phyloP scores from a whole-genome alignment of 257 asterid genomes.

The Penstemon newberryi region DNA sequence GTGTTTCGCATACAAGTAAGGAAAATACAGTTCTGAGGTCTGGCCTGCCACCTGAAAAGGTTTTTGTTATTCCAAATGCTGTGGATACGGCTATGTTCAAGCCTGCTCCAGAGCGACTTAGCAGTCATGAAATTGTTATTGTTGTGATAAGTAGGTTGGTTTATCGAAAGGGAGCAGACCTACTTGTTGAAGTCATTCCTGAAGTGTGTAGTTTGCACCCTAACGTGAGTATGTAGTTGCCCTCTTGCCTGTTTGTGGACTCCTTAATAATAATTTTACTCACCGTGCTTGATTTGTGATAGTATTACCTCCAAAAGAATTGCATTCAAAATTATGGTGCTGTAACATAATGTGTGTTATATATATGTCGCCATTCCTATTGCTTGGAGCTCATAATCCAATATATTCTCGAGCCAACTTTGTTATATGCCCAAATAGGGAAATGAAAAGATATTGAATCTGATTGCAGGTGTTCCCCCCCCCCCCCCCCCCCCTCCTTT shows the following conservation, averaged over 20 bases:
- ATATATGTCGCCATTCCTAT: neutral
- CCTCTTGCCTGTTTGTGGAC: neutral
- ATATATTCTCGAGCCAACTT: no score
- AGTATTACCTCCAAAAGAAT: neutral
- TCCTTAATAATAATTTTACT: neutral
- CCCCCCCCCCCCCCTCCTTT: neutral
- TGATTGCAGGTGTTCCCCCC: neutral
- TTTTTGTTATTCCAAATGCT: slow-evolving; percentile 91
- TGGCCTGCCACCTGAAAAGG: slow-evolving; percentile 95
- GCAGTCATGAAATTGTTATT: slow-evolving; percentile 64
- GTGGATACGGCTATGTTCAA: slow-evolving; percentile 97
- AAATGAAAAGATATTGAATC: no score
- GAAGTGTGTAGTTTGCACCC: slow-evolving; percentile 82
- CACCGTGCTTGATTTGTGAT: neutral
- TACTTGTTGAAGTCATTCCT: slow-evolving; percentile 95
- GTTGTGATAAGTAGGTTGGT: slow-evolving; percentile 94
- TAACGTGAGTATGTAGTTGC: slow-evolving; percentile 51
- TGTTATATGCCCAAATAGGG: no score
- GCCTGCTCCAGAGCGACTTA: slow-evolving; percentile 72
- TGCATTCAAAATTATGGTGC: neutral
- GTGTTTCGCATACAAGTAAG: slow-evolving; percentile 97
- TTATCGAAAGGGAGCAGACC: slow-evolving; percentile 90
- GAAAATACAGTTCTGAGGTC: slow-evolving; percentile 91
- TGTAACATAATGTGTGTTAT: neutral
- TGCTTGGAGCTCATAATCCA: neutral